Conservation (phyloP, 2,329 filamentous ascomycete genomes). For the Thelonectria discophora region DNA sequence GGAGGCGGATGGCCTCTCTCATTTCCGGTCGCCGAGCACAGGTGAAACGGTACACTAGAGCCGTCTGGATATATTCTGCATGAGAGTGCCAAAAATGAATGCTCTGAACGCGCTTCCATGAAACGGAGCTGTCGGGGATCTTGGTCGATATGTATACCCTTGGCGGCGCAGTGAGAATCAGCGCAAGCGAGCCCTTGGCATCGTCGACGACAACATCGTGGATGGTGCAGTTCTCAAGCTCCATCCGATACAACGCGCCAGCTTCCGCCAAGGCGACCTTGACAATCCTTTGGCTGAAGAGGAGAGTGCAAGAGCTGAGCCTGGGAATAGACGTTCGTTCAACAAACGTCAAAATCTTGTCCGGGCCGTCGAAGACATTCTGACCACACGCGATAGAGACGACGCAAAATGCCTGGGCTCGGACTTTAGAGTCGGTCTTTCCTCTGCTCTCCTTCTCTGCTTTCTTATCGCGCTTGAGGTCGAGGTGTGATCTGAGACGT, state of each 20-base stretch:
- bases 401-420: conserved; percentile 32
- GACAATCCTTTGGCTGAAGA: conserved; percentile 55
- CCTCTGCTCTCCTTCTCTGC: not conserved
- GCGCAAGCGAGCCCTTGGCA: conserved; percentile 50
- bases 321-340: conserved; percentile 46
- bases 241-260: conserved; percentile 44
- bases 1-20: conserved; percentile 27
- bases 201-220: conserved; percentile 54
- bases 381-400: conserved; percentile 56
- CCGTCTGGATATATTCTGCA: conserved; percentile 44
- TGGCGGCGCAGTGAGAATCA: conserved; percentile 63
- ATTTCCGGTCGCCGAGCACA: conserved; percentile 3
- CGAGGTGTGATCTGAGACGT: conserved; percentile 40
- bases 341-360: conserved; percentile 52
- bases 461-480: conserved; percentile 40
- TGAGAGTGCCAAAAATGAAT: conserved; percentile 35
- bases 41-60: conserved; percentile 55
- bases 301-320: conserved; percentile 44
- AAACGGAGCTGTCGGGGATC: conserved; percentile 11
- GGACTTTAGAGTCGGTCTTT: conserved; percentile 30
- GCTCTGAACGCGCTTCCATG: conserved; percentile 44
- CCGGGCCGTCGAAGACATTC: conserved; percentile 50
- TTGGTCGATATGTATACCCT: conserved; percentile 53
- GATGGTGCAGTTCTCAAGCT: conserved; percentile 60
- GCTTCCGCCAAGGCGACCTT: conserved; percentile 47